These are phyloP conservation scores for Anthracocystis walkeri DNA, from an alignment of 1,284 basidiomycete genomes.

Conservation along the genomic window DNA sequence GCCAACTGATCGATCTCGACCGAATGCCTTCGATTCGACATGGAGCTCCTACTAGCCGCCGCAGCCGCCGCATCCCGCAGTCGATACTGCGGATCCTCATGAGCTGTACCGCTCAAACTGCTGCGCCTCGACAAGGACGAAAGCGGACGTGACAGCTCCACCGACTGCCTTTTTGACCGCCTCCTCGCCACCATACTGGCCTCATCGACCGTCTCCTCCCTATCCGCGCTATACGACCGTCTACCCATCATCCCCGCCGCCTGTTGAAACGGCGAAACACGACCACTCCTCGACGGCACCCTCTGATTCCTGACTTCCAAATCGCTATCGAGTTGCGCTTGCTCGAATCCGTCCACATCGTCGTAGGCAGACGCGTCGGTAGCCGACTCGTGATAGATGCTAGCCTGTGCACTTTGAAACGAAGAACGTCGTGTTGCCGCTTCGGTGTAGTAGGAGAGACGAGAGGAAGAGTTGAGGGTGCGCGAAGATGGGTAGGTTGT, in stretches of 20 bases:
- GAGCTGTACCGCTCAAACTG: conserved; percentile 14
- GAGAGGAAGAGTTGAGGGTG: conserved; percentile 34
- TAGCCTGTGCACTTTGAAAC: conserved; percentile 32
- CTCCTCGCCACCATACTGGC: conserved; percentile 4
- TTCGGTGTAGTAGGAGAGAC: conserved; percentile 33
- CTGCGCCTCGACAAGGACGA: conserved; percentile 30
- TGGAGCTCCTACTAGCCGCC: conserved; percentile 28
- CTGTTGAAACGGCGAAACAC: conserved; percentile 17
- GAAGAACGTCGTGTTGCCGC: conserved; percentile 36
- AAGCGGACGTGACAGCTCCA: conserved; percentile 19
- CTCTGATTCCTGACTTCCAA: conserved; percentile 19
- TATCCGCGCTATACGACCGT: conserved; percentile 5
- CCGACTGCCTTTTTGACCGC: conserved; percentile 20
- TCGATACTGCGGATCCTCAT: conserved; percentile 23
- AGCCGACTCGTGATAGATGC: conserved; percentile 37
- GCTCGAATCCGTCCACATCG: conserved; percentile 12
- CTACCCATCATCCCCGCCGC: neutral
- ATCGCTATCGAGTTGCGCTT: conserved; percentile 30
- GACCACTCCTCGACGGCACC: neutral
- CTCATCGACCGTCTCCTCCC: conserved; percentile 15
- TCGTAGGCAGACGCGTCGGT: conserved; percentile 29
- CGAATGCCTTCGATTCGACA: conserved; percentile 28
- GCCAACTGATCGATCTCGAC: conserved; percentile 36
- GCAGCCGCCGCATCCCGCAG: conserved; percentile 42
- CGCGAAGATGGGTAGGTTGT: conserved; percentile 16